Base-by-base conservation (phyloP, 192 early-diverging fungal species). In the Backusella tarrabulga region DNA sequence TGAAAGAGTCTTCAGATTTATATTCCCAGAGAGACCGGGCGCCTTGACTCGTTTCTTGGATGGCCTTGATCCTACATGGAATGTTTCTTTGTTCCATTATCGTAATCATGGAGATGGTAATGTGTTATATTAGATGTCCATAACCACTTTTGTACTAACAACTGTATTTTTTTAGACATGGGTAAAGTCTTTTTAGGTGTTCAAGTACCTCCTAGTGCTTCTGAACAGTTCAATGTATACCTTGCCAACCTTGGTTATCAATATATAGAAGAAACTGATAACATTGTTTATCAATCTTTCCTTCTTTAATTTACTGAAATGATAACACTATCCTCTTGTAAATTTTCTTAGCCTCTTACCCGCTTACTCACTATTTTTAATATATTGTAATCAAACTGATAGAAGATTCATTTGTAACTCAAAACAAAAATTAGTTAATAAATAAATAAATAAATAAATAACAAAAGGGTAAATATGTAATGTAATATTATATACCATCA, bases 11-110 rank as follows among this genome's bases (percentile, higher is more conserved):
- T 93, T 96, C 84, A 88, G 98, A 52, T 99, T 99, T 86, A 80
- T 94, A 81, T 99, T 99, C 87, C 97, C 96, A 6, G 97, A 99
- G 81, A 88, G 96, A 46, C 97, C 96, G 3, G 98, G 97, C 42
- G 96, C 96, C 6, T 85, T 99, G 50, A 86, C 90, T 21, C 92
- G 95, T 79, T 99, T 99, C 82, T 85, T 99, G 42, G 72, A 82
- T 29, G 90, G 90, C 11, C 75, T 98, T 41, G 76, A 81, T 29
- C 86, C 90, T 46, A 85, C 77, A 41, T 94, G 89, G 91, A 92
- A 93, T 83, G 93, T 97, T 19, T 92, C 95, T 21, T 87, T 98
- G 34, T 99, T 98, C 88, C 97, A 99, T 84, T 98, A 99, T 86
- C 89, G 97, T 68, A 97, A 99, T 84, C 94, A 97, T 85, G 98